These are phyloP conservation scores for Tinospora cordifolia DNA, from an alignment of 164 flowering plant species.

Conservation along the genomic window DNA sequence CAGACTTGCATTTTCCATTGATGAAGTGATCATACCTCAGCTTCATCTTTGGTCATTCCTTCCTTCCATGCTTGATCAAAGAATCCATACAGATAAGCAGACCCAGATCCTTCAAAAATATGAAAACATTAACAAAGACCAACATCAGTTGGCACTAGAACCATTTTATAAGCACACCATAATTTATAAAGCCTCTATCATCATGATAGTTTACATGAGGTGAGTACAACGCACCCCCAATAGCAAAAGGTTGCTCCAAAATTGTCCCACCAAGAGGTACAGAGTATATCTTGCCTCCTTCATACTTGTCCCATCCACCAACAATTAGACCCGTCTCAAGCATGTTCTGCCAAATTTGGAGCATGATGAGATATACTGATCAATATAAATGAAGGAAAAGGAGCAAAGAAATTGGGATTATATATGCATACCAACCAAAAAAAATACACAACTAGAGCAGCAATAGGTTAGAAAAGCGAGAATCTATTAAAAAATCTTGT, in stretches of 20 bases:
- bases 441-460: background rate
- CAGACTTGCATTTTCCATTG: background rate
- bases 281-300: slow-evolving; percentile 78
- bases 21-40: slow-evolving; percentile 59
- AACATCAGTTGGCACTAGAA: background rate
- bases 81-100: slow-evolving; percentile 90
- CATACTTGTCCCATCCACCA: slow-evolving; percentile 98
- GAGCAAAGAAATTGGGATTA: background rate
- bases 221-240: slow-evolving; percentile 57
- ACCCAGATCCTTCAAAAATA: slow-evolving; percentile 73
- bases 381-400: background rate
- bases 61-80: slow-evolving; percentile 97
- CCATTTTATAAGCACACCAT: background rate
- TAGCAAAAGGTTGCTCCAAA: slow-evolving; percentile 84
- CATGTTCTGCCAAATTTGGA: slow-evolving; percentile 46
- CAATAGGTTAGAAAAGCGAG: background rate
- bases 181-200: background rate
- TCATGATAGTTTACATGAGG: background rate
- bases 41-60: slow-evolving; percentile 93
- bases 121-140: background rate
- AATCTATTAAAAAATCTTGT: background rate
- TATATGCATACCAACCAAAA: background rate
- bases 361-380: background rate
- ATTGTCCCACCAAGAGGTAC: slow-evolving; percentile 89
- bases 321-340: slow-evolving; percentile 84